Percentiles rank a stretch among this genome's conserved stretches.
Conservation (phyloP, 805 yeast genomes). For the Millerago galiae region DNA sequence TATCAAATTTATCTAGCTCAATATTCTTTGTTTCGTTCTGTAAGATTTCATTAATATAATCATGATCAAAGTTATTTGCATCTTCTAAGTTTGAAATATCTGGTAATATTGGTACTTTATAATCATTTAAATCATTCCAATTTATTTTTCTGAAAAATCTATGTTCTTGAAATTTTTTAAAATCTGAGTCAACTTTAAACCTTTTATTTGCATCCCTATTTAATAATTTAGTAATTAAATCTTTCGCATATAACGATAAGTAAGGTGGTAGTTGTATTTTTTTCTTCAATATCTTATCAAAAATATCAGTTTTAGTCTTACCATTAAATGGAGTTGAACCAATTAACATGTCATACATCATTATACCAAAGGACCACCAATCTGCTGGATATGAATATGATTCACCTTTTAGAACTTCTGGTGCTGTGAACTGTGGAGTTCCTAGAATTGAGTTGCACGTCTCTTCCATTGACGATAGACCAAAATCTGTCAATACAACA, state of each 20-base stretch:
- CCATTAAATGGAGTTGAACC: conserved; percentile 88
- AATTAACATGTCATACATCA: conserved; percentile 67
- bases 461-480: conserved; percentile 45
- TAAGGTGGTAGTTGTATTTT: conserved; percentile 61
- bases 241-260: conserved; percentile 70
- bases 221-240: conserved; percentile 55
- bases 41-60: conserved; percentile 55
- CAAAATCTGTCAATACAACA: conserved; percentile 79
- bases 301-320: conserved; percentile 56
- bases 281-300: conserved; percentile 61
- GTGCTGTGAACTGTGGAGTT: conserved; percentile 58
- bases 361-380: conserved; percentile 90
- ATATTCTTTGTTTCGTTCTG: background rate
- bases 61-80: conserved; percentile 77
- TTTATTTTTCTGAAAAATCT: conserved; percentile 70
- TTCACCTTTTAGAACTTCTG: conserved; percentile 78
- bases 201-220: conserved; percentile 67
- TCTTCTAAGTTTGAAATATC: conserved; percentile 63
- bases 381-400: conserved; percentile 76
- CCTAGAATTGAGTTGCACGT: conserved; percentile 35
- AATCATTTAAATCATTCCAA: conserved; percentile 48
- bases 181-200: conserved; percentile 45
- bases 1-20: conserved; percentile 6
- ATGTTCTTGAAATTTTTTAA: conserved; percentile 43
- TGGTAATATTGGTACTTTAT: conserved; percentile 72